phyloP scores from a whole-genome alignment of 495 filamentous ascomycete genomes.

The Filosporella fistucella region DNA sequence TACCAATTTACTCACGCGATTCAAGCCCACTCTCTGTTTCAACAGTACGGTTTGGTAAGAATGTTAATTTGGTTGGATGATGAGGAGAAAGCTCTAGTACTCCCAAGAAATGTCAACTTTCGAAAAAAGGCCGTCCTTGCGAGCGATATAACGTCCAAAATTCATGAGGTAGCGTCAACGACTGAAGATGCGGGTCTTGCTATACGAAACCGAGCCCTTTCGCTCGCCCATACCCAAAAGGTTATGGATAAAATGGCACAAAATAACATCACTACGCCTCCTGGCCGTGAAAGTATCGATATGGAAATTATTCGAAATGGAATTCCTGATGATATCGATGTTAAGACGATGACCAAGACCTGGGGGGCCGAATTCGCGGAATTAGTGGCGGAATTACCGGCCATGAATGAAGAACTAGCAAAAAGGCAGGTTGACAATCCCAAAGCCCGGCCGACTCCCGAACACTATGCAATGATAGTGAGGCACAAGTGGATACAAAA shows the following conservation, averaged over 20 bases:
- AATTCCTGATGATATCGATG: no score
- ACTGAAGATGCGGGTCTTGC: conserved; percentile 6
- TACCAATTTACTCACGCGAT: conserved; percentile 43
- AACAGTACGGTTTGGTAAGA: conserved; percentile 63
- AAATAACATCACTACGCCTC: conserved; percentile 5
- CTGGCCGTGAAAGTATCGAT: conserved; percentile 13
- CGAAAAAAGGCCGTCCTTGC: conserved; percentile 50
- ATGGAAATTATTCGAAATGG: conserved; percentile 8
- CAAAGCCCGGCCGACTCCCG: no score
- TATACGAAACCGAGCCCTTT: conserved; percentile 25
- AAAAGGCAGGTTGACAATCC: no score
- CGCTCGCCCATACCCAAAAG: conserved; percentile 25
- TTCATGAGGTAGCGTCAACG: conserved; percentile 35
- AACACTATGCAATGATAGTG: no score
- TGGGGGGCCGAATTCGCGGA: no score
- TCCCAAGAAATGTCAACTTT: conserved; percentile 48
- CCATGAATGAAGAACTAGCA: no score
- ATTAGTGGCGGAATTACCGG: no score
- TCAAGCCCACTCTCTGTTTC: conserved; percentile 40
- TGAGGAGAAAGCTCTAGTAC: conserved; percentile 37
- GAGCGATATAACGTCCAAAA: conserved; percentile 50
- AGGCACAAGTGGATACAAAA: no score
- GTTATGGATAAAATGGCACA: conserved; percentile 21
- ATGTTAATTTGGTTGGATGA: conserved; percentile 60
- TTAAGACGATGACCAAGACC: no score